Conservation (phyloP, 768 basidiomycete species). For the Pleurotus tuber-regium region DNA sequence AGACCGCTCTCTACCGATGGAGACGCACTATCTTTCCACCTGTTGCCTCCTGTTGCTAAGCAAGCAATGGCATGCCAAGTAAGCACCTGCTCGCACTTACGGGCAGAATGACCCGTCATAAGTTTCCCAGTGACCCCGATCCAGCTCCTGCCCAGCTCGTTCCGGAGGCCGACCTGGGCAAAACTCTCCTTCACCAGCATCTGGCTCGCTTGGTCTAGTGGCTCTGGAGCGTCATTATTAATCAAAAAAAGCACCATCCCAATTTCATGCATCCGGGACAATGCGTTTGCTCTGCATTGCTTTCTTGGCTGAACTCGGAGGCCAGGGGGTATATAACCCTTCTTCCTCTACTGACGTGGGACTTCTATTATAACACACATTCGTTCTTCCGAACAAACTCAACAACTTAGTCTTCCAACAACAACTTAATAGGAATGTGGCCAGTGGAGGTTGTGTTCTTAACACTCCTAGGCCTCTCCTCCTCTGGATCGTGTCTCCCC, state of each 20-base stretch:
- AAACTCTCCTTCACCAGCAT: background rate
- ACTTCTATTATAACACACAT: background rate
- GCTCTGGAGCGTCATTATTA: constrained; percentile 7
- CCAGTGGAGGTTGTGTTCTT: constrained; percentile 8
- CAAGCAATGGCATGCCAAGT: no score
- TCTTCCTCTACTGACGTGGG: background rate
- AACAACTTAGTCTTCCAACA: background rate
- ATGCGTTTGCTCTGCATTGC: background rate
- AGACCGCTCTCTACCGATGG: no score
- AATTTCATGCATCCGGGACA: background rate
- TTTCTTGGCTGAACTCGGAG: background rate
- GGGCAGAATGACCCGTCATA: background rate
- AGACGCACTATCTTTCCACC: no score
- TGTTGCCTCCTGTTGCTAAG: no score
- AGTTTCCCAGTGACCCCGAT: background rate
- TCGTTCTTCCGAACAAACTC: background rate
- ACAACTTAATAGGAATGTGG: constrained; percentile 2
- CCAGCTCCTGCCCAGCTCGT: constrained; percentile 8
- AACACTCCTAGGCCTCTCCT: constrained; percentile 8
- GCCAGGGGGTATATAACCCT: constrained; percentile 1
- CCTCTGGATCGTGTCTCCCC: constrained; percentile 4
- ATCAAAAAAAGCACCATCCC: background rate
- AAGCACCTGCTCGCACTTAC: no score
- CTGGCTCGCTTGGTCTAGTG: background rate
- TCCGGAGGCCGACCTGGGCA: constrained; percentile 4